Base-by-base conservation (phyloP, 2,329 filamentous ascomycete species). In the Apiospora malaysiana region DNA sequence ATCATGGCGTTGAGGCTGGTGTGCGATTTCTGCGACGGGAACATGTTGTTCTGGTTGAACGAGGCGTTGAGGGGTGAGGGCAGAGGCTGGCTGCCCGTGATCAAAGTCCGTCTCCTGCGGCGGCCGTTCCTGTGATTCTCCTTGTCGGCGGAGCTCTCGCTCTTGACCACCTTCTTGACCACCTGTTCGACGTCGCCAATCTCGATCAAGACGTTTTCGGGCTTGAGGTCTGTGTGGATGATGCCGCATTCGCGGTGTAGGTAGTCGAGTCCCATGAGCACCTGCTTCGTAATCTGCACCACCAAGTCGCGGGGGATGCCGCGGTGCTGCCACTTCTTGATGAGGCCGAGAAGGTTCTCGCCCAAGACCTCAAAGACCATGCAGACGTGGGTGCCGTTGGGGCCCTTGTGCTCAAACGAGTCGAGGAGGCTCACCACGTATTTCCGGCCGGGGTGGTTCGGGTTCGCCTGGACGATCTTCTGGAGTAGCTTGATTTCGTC, bases 301-400 rank as follows among this genome's bases (percentile, higher is more conserved):
- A 98, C 96, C 18, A 99, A 88, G 21, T 94, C 90, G 91, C 97
- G 97, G 59, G 96, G 96, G 71, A 99, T 98, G 67, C 96, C 96
- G 72, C 96, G 90, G 82, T 98, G 96, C 81, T 98, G 98, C 95
- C 95, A 98, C 77, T 94, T 91, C 89, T 98, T 98, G 87, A 99
- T 98, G 79, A 99, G 84, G 37, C 96, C 95, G 69, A 98, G 85
- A 74, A 98, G 83, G 79, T 98, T 98, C 87, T 98, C 95, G 69
- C 96, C 96, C 70, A 99, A 84, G 4, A 99, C 96, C 82, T 99
- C 96, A 78, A 99, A 99, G 9, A 99, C 96, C 95, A 99, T 98
- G 85, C 96, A 99, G 71, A 98, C 94, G 79, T 99, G 96, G 68
- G 94, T 93, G 66, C 96, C 96, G 79, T 99, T 97, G 59, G 95